Evolutionary conservation across 2,329 filamentous ascomycete species (phyloP).

Genomic region (Colletotrichum cereale): DNA sequence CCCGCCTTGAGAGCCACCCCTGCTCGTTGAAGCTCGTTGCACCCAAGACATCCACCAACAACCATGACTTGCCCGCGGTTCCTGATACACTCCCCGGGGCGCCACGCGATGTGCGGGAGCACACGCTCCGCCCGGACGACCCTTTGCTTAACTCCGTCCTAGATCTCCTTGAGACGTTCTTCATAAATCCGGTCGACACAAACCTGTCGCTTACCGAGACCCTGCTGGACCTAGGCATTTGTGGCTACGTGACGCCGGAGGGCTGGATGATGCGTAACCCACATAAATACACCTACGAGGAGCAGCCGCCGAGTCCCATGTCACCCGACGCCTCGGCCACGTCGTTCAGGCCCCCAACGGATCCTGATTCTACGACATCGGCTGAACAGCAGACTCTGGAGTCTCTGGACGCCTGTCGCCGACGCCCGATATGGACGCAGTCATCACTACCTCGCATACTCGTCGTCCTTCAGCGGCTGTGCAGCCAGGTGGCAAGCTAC

Average conservation of each 20-base stretch:
- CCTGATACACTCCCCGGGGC: constrained; percentile 70
- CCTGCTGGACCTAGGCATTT: constrained; percentile 84
- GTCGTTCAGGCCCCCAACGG: constrained; percentile 54
- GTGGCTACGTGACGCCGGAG: constrained; percentile 86
- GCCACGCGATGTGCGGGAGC: constrained; percentile 70
- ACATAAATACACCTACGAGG: constrained; percentile 69
- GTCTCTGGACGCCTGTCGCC: constrained; percentile 64
- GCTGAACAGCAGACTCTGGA: constrained; percentile 59
- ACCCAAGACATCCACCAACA: constrained; percentile 68
- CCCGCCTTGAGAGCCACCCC: constrained; percentile 77
- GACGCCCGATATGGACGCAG: constrained; percentile 65
- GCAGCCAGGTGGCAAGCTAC: constrained; percentile 73
- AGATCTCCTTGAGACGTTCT: constrained; percentile 82
- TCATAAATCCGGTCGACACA: constrained; percentile 90
- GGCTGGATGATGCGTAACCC: constrained; percentile 89
- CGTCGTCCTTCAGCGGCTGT: constrained; percentile 68
- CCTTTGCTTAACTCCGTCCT: constrained; percentile 74
- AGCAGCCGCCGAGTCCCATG: constrained; percentile 51
- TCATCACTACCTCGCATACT: constrained; percentile 67
- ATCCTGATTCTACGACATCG: constrained; percentile 55
- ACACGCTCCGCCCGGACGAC: constrained; percentile 73
- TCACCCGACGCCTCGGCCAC: constrained; percentile 45
- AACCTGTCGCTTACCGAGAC: constrained; percentile 90
- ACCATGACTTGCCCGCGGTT: constrained; percentile 67
- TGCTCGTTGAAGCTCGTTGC: constrained; percentile 79